Evolutionary conservation across 2,329 filamentous ascomycete species (phyloP).

Genomic region (Penicillium sp.): DNA sequence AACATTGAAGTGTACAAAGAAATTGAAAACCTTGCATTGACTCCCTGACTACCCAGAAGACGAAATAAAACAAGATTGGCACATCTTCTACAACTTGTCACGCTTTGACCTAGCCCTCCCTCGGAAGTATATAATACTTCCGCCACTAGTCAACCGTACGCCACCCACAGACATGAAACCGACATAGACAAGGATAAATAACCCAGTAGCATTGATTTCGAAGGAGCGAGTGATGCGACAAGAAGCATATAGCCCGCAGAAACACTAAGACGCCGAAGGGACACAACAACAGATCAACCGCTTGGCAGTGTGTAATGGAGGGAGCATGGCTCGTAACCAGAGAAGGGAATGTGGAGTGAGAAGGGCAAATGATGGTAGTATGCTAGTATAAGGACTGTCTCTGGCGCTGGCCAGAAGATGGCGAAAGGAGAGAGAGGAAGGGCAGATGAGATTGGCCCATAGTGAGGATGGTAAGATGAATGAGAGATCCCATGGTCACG

Average conservation of each 20-base stretch:
- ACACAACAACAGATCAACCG: constrained; percentile 25
- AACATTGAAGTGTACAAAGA: background rate
- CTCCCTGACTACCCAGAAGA: constrained; percentile 18
- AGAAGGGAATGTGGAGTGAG: constrained; percentile 22
- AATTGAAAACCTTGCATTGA: constrained; percentile 14
- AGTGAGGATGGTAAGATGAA: constrained; percentile 11
- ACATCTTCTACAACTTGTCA: constrained; percentile 16
- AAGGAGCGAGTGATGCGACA: constrained; percentile 24
- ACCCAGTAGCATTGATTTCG: constrained; percentile 22
- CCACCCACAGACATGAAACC: constrained; percentile 6
- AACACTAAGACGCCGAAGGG: constrained; percentile 23
- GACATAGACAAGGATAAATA: constrained; percentile 16
- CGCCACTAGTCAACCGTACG: constrained; percentile 1
- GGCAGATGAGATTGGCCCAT: constrained; percentile 3
- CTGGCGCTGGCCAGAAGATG: constrained; percentile 17
- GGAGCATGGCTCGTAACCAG: constrained; percentile 15
- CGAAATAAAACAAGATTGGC: constrained; percentile 15
- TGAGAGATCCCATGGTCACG: constrained; percentile 6
- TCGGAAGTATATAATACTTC: constrained; percentile 19
- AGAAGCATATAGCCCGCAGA: constrained; percentile 16
- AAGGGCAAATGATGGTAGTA: constrained; percentile 8
- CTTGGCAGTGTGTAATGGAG: constrained; percentile 27
- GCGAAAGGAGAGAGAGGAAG: constrained; percentile 9
- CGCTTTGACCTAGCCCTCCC: background rate
- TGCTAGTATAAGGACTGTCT: constrained; percentile 22